Conservation (phyloP, 1,284 basidiomycete species). For the Fomitopsis betulina region DNA sequence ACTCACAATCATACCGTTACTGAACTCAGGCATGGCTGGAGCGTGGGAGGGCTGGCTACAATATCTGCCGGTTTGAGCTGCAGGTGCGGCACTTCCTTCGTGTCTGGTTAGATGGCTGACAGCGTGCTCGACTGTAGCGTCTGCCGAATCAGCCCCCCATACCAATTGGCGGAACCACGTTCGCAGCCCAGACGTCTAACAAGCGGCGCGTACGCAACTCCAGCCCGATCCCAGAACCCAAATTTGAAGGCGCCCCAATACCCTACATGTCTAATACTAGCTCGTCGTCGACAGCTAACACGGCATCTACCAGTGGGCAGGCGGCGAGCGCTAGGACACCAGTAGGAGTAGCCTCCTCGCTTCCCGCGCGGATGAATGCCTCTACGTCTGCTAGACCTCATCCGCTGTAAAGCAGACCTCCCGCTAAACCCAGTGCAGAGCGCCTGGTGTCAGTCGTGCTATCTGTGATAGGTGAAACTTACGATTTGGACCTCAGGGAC, state of each 20-base stretch:
- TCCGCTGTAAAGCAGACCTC: too few relatives aligned
- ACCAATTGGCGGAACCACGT: slow-evolving; percentile 9
- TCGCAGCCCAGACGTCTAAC: slow-evolving; percentile 1
- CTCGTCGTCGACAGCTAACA: neutral
- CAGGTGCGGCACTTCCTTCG: neutral
- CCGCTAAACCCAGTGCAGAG: too few relatives aligned
- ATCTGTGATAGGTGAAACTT: too few relatives aligned
- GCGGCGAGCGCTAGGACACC: neutral
- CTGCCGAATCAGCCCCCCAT: slow-evolving; percentile 15
- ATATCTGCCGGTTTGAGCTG: slow-evolving; percentile 19
- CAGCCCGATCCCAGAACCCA: slow-evolving; percentile 6
- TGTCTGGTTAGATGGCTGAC: neutral
- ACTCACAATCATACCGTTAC: neutral
- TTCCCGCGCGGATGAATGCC: too few relatives aligned
- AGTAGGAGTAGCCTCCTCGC: neutral
- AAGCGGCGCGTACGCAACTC: neutral
- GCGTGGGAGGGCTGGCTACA: slow-evolving; percentile 15
- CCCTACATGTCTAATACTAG: neutral
- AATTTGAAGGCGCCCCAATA: slow-evolving; percentile 1
- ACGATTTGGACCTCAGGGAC: too few relatives aligned
- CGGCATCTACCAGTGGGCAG: neutral
- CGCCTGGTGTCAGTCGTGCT: too few relatives aligned
- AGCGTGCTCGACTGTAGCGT: slow-evolving; percentile 7
- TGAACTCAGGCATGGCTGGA: slow-evolving; percentile 15
- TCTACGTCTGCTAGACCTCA: too few relatives aligned